Percentiles rank a stretch among this genome's conserved stretches.
Conservation (phyloP, 495 filamentous ascomycete species). For the Aspergillus diversus region DNA sequence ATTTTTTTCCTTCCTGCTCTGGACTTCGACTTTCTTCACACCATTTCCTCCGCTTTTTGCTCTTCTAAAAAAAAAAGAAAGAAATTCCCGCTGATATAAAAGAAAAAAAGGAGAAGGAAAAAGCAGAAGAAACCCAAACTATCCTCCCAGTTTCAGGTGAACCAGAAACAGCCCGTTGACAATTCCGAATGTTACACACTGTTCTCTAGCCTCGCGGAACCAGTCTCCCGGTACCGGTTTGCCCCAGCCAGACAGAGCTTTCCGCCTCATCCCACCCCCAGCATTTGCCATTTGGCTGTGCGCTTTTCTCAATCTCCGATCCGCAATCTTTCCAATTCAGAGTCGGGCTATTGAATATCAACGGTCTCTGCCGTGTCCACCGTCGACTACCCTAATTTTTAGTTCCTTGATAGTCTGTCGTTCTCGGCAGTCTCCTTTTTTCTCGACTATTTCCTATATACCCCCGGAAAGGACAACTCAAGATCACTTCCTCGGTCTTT, state of each 20-base stretch:
- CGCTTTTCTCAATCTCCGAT: slow-evolving; percentile 13
- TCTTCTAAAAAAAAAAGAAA: neutral
- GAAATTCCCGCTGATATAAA: slow-evolving; percentile 8
- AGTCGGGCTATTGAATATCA: slow-evolving; percentile 5
- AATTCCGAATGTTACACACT: slow-evolving; percentile 23
- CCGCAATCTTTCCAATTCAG: slow-evolving; percentile 11
- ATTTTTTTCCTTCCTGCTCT: slow-evolving; percentile 5
- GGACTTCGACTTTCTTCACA: slow-evolving; percentile 1
- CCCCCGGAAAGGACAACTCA: no score
- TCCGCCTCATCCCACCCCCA: slow-evolving; percentile 35
- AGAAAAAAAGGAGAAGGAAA: neutral
- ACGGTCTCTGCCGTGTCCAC: slow-evolving; percentile 21
- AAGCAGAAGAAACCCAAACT: no score
- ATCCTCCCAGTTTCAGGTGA: neutral
- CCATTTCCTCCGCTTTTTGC: neutral
- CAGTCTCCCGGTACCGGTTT: slow-evolving; percentile 30
- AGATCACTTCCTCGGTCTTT: neutral
- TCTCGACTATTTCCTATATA: neutral
- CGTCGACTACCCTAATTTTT: slow-evolving; percentile 4
- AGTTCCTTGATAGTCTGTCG: slow-evolving; percentile 9
- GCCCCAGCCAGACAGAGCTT: slow-evolving; percentile 29
- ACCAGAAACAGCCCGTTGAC: slow-evolving; percentile 9
- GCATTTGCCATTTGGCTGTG: slow-evolving; percentile 2
- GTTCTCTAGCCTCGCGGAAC: slow-evolving; percentile 29
- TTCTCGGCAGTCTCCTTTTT: slow-evolving; percentile 6